Evolutionary conservation across 2,329 filamentous ascomycete species (phyloP), one percentile per base, ranked within the genome.

Genomic region (Cryphonectria radicalis): DNA sequence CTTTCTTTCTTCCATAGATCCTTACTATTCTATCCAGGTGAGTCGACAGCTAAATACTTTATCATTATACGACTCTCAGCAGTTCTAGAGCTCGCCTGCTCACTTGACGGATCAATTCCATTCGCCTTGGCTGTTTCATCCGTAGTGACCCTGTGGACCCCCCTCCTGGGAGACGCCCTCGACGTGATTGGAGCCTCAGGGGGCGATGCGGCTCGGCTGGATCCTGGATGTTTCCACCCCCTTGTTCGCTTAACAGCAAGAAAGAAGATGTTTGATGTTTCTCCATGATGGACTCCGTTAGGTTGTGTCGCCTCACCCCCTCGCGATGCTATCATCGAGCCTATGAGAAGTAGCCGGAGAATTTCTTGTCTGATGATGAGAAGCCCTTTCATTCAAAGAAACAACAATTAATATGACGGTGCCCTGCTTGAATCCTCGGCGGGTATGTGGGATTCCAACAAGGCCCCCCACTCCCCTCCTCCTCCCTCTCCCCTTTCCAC

Each of bases 101-200:
- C 13, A 70, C 50, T 42, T 42, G 71, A 66, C 66, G 71, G 71
- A 73, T 68, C 66, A 70, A 68, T 73, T 68, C 37, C 64, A 50
- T 22, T 37, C 35, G 50, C 35, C 68, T 71, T 73, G 69, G 71
- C 71, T 37, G 71, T 73, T 73, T 73, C 71, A 73, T 63, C 63
- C 59, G 70, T 68, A 71, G 53, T 71, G 60, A 60, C 42, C 42
- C 63, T 40, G 43, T 62, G 60, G 70, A 43, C 50, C 63, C 63
- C 43, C 63, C 37, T 55, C 28, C n/a, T 55, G 37, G 17, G 60
- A 67, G 55, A 60, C 57, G 70, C 57, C 63, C 3, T 66, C 55
- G 1, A 14, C 28, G 22, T 55, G 66, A 73, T 73, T 73, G 71
- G 46, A 50, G 71, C 32, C 68, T 46, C 25, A 50, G 46, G n/a